Evolutionary conservation across 1,284 basidiomycete species (phyloP), one percentile per base, ranked within the genome.

Genomic region (Naganishia liquefaciens): DNA sequence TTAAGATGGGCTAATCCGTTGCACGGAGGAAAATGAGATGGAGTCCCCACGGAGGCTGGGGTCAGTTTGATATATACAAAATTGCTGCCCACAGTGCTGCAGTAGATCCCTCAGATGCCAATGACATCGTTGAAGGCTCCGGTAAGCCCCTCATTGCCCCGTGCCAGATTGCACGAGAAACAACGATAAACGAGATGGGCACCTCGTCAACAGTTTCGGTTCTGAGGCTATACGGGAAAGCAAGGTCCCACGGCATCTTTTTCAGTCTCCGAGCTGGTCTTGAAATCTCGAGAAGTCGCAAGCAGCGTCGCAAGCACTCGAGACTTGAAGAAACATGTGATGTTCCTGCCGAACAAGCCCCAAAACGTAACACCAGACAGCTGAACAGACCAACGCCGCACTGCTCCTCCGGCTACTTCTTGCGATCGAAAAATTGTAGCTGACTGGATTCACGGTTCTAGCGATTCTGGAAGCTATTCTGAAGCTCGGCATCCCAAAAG

Each of bases 1-100:
- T 50, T 23, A 46, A 15, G 53, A 51, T 54, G 25, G 23, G 28
- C 43, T 37, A 19, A 50, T 19, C 21, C 27, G n/a, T n/a, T 25
- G n/a, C 9, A 27, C 23, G 23, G 46, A 17, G 30, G 17, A 37
- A 28, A 39, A n/a, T 27, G 27, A 17, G 5, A 44, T 57, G 57
- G 57, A 60, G 57, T 60, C 57, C 46, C 57, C 57, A 50, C 46
- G 46, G 54, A 25, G 27, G 25, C 54, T 55, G 54, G 54, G 54
- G 54, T 46, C n/a, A 2, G 13, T n/a, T 33, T 60, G 57, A 60
- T 60, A 60, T 60, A 60, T 60, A 60, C 57, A 27, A n/a, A 49
- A 27, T 33, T 27, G 42, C 13, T 15, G 21, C 13, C 10, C 1
- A 11, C 1, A 11, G 9, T 37, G 33, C 33, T 37, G 33, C 33